These are phyloP conservation scores for Phytopythium kandeliae DNA, from an alignment of 352 stramenopile genomes.

Conservation along the genomic window DNA sequence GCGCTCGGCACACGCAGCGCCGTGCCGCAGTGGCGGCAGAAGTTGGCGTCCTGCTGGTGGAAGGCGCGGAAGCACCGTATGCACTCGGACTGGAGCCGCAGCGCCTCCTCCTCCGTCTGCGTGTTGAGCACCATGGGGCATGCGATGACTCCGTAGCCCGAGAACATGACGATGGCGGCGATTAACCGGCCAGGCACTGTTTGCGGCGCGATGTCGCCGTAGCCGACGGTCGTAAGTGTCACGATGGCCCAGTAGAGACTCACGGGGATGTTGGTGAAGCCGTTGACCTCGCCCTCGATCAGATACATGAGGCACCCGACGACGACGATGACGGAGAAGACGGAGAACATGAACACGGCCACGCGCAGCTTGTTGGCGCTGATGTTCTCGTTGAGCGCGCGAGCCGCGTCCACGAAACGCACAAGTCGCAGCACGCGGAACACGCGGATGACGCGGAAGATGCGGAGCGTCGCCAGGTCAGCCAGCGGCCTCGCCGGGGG, in stretches of 20 bases:
- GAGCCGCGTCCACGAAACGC: constrained; percentile 63
- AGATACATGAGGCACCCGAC: constrained; percentile 83
- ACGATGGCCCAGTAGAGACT: constrained; percentile 87
- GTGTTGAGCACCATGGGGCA: constrained; percentile 78
- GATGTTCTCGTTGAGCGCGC: constrained; percentile 71
- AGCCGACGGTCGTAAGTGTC: constrained; percentile 85
- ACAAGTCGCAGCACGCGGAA: constrained; percentile 70
- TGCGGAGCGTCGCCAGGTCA: constrained; percentile 61
- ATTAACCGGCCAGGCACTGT: constrained; percentile 77
- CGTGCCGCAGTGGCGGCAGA: constrained; percentile 69
- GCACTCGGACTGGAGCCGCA: constrained; percentile 65
- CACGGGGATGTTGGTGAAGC: constrained; percentile 85
- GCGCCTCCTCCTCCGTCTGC: constrained; percentile 31
- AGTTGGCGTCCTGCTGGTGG: constrained; percentile 79
- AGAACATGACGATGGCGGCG: constrained; percentile 82
- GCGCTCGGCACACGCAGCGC: constrained; percentile 34
- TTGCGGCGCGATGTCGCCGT: constrained; percentile 80
- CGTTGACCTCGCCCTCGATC: constrained; percentile 71
- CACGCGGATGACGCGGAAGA: constrained; percentile 76
- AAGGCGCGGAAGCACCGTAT: constrained; percentile 65
- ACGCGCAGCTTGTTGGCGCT: constrained; percentile 77
- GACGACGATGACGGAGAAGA: constrained; percentile 75
- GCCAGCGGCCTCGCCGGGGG: constrained; percentile 47
- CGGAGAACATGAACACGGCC: constrained; percentile 65
- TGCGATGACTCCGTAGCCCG: constrained; percentile 82